Evolutionary conservation across 441 rosid species (phyloP), one percentile per base, ranked within the genome.

Genomic region (Erodium texanum): DNA sequence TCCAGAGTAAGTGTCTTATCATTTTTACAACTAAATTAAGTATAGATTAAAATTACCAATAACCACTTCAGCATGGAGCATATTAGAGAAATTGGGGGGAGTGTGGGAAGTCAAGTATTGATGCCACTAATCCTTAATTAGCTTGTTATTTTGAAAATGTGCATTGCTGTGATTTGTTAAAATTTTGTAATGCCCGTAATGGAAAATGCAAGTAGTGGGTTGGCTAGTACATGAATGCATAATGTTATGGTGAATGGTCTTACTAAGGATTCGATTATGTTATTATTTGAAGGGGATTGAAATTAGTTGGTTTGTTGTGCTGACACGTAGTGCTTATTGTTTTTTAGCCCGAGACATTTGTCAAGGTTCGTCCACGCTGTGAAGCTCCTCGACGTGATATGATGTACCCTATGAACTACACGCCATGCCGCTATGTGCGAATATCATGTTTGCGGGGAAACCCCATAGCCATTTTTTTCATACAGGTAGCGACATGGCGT

Each of bases 331-430:
- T 29, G 34, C 4, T 27, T 69, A 62, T 73, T 71, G 76, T 80
- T 67, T 72, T 43, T 58, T 85, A 90, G 94, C 97, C 97, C 22
- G 97, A 90, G 80, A 79, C 92, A 74, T 88, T 90, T 81, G 83
- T 84, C 64, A 90, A 82, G 78, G 92, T 84, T 78, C 89, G 97
- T 43, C 89, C 97, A 10, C 90, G 94, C 20, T 90, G 94, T 78
- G 97, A 90, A 83, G 97, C 94, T 54, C 97, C 97, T 69, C 90
- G 97, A 45, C 92, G 94, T 56, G 94, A 90, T 77, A 82, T 90
- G 89, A 81, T 82, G 73, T 90, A 88, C 71, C 90, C 87, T 65
- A 78, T 80, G 84, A 88, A 88, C 79, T 90, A 90, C 79, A 82
- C 84, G 75, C 94, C 97, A 66, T 88, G 92, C 71, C 84, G 92